These are phyloP conservation scores for Hypoxylon sp. DNA, from an alignment of 2,329 filamentous ascomycete genomes.

Conservation along the genomic window DNA sequence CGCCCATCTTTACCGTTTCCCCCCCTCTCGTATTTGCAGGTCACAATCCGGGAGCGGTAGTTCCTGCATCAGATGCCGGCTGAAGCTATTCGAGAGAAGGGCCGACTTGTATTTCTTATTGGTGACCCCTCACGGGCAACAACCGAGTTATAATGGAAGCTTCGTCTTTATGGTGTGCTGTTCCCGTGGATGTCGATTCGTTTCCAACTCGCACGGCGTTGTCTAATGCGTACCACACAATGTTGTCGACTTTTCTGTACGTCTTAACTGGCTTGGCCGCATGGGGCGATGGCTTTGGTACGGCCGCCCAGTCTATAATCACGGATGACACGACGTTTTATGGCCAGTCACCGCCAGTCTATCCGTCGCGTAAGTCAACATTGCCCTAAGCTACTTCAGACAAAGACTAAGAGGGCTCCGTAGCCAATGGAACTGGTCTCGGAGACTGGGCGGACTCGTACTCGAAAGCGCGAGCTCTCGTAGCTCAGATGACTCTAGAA, in stretches of 20 bases:
- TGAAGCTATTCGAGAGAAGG: constrained; percentile 29
- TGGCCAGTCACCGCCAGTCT: constrained; percentile 55
- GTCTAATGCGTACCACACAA: constrained; percentile 28
- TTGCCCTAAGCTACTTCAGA: neutral
- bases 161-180: constrained; percentile 20
- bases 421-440: constrained; percentile 49
- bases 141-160: constrained; percentile 30
- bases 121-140: constrained; percentile 32
- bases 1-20: constrained; percentile 17
- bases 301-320: constrained; percentile 46
- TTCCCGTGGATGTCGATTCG: constrained; percentile 8
- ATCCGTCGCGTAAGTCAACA: constrained; percentile 50
- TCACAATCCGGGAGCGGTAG: constrained; percentile 20
- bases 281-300: constrained; percentile 17
- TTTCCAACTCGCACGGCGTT: constrained; percentile 9
- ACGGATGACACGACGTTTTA: constrained; percentile 53
- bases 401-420: constrained; percentile 28
- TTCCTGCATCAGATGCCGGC: constrained; percentile 26
- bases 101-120: constrained; percentile 25
- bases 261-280: constrained; percentile 25
- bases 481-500: constrained; percentile 55
- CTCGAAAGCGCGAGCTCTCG: constrained; percentile 51
- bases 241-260: constrained; percentile 36
- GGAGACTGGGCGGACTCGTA: constrained; percentile 56
- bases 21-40: constrained; percentile 7